phyloP scores from a whole-genome alignment of 2,329 filamentous ascomycete genomes.

The Hymenoscyphus linearis region DNA sequence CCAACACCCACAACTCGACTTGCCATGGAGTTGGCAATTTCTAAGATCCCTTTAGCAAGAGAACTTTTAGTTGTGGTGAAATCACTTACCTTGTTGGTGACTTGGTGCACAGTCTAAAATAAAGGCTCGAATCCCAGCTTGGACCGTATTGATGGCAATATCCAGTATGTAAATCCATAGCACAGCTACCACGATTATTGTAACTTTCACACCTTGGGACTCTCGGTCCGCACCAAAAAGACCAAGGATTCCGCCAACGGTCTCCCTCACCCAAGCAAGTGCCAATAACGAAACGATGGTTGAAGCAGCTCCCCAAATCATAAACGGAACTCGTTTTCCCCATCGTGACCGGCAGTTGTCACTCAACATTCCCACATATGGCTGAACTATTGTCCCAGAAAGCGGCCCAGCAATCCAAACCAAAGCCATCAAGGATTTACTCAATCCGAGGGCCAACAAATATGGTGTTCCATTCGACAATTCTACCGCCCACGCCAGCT shows the following conservation, averaged over 20 bases:
- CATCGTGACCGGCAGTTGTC: conserved; percentile 69
- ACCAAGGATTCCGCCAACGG: conserved; percentile 60
- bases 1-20: conserved; percentile 80
- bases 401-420: conserved; percentile 82
- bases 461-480: conserved; percentile 88
- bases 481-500: conserved; percentile 95
- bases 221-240: conserved; percentile 67
- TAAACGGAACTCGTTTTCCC: conserved; percentile 79
- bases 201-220: conserved; percentile 57
- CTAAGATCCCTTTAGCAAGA: conserved; percentile 12
- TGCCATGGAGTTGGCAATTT: conserved; percentile 86
- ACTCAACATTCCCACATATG: conserved; percentile 75
- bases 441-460: conserved; percentile 72
- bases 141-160: conserved; percentile 92
- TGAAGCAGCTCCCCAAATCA: conserved; percentile 63
- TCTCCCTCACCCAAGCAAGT: conserved; percentile 69
- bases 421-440: conserved; percentile 75
- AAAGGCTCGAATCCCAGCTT: conserved; percentile 85
- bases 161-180: conserved; percentile 85
- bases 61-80: neutral
- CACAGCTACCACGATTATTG: conserved; percentile 74
- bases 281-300: conserved; percentile 64
- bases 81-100: conserved; percentile 66
- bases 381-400: conserved; percentile 73
- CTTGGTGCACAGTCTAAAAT: conserved; percentile 90